These are phyloP conservation scores for Colletotrichum acutatum DNA, from an alignment of 2,329 filamentous ascomycete genomes.

Conservation along the genomic window DNA sequence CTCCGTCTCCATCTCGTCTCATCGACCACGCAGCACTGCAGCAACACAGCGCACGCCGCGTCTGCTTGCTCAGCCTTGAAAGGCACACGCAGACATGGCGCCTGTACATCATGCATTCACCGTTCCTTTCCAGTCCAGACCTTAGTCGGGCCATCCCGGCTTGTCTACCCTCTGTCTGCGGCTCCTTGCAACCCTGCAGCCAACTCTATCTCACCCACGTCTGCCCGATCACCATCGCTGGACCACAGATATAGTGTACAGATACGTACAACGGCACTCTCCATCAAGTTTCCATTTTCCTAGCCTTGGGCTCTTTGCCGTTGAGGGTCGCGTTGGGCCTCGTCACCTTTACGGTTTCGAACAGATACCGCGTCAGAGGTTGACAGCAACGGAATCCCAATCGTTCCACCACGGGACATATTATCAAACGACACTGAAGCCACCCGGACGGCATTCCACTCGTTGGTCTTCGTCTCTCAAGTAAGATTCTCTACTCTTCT, in stretches of 20 bases:
- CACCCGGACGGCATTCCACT: background rate
- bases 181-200: conserved; percentile 6
- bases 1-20: conserved; percentile 22
- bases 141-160: conserved; percentile 23
- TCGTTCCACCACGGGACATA: conserved; percentile 10
- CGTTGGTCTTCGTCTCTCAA: background rate
- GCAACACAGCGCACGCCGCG: background rate
- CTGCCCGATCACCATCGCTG: background rate
- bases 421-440: conserved; percentile 18
- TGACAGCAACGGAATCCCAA: conserved; percentile 1
- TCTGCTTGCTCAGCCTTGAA: conserved; percentile 15
- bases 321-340: conserved; percentile 5
- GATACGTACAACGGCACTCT: background rate
- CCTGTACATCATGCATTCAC: conserved; percentile 24
- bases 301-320: background rate
- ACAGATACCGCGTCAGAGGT: conserved; percentile 26
- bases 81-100: conserved; percentile 2
- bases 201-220: background rate
- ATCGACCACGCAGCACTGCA: background rate
- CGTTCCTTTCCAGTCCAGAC: conserved; percentile 3
- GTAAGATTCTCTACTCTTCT: background rate
- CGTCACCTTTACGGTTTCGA: conserved; percentile 19
- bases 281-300: conserved; percentile 3
- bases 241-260: background rate
- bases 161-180: conserved; percentile 28